A percentile compares a stretch with the other conserved stretches of the same genome.
phyloP scores from a whole-genome alignment of 345 rosid genomes.

The Stellera chamaejasme region DNA sequence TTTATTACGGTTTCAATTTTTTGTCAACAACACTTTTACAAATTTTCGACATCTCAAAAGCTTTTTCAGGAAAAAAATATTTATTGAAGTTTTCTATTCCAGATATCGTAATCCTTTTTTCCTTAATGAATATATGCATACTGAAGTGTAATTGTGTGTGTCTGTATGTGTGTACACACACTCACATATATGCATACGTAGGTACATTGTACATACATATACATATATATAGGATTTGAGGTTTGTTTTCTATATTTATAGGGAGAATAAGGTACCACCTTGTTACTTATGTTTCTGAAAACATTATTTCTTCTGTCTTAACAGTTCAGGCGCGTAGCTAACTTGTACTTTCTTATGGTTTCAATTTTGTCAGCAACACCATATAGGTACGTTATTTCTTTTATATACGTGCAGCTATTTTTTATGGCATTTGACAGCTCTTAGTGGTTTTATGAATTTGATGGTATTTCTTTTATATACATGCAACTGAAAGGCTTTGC shows the following conservation, averaged over 20 bases:
- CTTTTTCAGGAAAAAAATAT: too few relatives aligned
- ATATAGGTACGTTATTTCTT: conserved; percentile 53
- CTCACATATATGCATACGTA: too few relatives aligned
- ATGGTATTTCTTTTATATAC: not conserved
- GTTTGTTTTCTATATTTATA: not conserved
- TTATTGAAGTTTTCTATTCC: too few relatives aligned
- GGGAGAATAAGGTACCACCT: not conserved
- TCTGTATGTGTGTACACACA: too few relatives aligned
- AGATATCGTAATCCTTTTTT: too few relatives aligned
- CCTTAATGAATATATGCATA: too few relatives aligned
- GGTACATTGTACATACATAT: too few relatives aligned
- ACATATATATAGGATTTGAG: too few relatives aligned
- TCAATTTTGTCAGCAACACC: conserved; percentile 94
- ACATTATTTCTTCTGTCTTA: conserved; percentile 28
- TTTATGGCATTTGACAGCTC: not conserved
- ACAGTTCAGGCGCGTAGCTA: conserved; percentile 99
- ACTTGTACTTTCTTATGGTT: conserved; percentile 87
- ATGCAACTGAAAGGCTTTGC: not conserved
- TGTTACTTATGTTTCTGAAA: conserved; percentile 21
- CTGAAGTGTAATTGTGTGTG: too few relatives aligned
- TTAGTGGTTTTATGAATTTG: not conserved
- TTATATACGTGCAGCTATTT: conserved; percentile 1
- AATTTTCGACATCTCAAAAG: too few relatives aligned
- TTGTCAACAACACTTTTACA: too few relatives aligned
- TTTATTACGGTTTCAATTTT: too few relatives aligned